Evolutionary conservation across 2,329 filamentous ascomycete genomes (phyloP).

Genomic region (Aspergillus calidoustus): DNA sequence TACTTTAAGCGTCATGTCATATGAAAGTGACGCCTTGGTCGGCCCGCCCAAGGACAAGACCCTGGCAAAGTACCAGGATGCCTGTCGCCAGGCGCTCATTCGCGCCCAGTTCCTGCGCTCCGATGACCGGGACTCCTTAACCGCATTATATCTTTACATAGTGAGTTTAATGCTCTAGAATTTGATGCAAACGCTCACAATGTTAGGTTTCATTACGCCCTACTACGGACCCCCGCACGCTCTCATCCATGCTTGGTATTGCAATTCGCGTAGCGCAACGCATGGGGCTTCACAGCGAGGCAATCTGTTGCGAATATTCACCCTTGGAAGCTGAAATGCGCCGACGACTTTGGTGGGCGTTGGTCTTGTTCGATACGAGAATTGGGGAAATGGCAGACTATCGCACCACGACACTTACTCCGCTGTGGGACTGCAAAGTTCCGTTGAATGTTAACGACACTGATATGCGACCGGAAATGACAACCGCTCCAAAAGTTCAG

Average conservation of each 20-base stretch:
- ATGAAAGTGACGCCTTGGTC: constrained; percentile 56
- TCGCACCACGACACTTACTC: constrained; percentile 40
- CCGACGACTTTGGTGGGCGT: constrained; percentile 74
- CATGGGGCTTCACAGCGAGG: constrained; percentile 70
- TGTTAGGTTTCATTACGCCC: constrained; percentile 60
- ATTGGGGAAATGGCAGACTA: constrained; percentile 68
- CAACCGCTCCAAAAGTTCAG: constrained; percentile 32
- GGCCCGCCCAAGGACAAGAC: constrained; percentile 44
- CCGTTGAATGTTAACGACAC: constrained; percentile 51
- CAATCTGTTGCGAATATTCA: constrained; percentile 49
- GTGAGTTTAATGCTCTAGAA: constrained; percentile 41
- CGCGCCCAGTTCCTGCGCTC: constrained; percentile 50
- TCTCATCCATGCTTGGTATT: constrained; percentile 66
- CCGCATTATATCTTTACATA: constrained; percentile 59
- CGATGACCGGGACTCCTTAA: constrained; percentile 52
- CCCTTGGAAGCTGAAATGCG: constrained; percentile 70
- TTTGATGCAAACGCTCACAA: constrained; percentile 31
- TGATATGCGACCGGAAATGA: constrained; percentile 48
- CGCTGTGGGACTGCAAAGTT: constrained; percentile 50
- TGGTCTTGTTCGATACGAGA: constrained; percentile 70
- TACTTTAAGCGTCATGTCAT: constrained; percentile 58
- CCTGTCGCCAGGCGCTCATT: constrained; percentile 53
- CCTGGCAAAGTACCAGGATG: constrained; percentile 48
- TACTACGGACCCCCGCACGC: constrained; percentile 63
- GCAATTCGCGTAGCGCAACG: constrained; percentile 70